Base-by-base conservation (phyloP, 2,329 filamentous ascomycete species). In the Colletotrichum costaricense region DNA sequence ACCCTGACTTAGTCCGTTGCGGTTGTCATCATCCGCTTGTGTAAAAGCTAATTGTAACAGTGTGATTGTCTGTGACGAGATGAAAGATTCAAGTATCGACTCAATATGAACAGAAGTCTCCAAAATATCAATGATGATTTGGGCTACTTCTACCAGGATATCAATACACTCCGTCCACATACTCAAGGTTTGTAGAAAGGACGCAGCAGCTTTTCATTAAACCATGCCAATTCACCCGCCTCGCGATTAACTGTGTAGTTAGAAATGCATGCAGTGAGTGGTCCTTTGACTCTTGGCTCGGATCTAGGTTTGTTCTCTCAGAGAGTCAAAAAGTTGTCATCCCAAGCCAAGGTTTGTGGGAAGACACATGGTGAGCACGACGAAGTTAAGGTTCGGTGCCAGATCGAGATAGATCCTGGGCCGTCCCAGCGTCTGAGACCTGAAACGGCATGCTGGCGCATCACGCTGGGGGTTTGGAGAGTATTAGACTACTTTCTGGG, bases 341-440 rank as follows among this genome's bases (percentile, higher is more conserved):
- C 71, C 35, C 67, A 66, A 70, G 60, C 55, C 60, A 38, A 46
- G 38, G 35, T 56, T 24, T 22, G 19, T 4, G 42, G 58, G n/a
- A 49, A 38, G 59, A 42, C 65, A 59, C 69, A 69, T 72, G 58
- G 60, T 63, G 54, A 46, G 59, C 30, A 60, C 24, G 60, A 14
- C 24, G 19, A 65, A 62, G 42, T 49, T 69, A 71, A 65, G 62
- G 71, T 70, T 72, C 38, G 22, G 22, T 58, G 58, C 35, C 58
- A 69, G 65, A 30, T 38, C 49, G 24, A 63, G 66, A 35, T 52
- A 69, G 65, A 72, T 72, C 58, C 69, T 68, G 35, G 69, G 42
- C 52, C 58, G 58, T 63, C 69, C 69, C 69, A 54, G 65, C 65
- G 69, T 59, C 11, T 26, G 22, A 24, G 46, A 63, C 38, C 57